Evolutionary conservation across 768 basidiomycete genomes (phyloP).

Genomic region (Ephemerocybe angulata): DNA sequence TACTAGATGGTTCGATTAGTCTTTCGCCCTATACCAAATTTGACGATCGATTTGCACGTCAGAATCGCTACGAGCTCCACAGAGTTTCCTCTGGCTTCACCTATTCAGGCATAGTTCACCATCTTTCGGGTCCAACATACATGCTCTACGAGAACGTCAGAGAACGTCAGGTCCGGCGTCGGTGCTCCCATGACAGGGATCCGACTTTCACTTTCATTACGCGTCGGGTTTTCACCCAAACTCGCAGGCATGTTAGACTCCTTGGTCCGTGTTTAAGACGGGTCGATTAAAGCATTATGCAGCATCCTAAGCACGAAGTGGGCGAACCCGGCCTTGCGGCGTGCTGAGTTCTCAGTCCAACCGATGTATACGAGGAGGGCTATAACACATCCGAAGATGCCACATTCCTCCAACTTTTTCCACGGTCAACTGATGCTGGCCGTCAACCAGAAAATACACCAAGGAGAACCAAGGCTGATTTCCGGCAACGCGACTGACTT

Average conservation of each 20-base stretch:
- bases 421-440: slow-evolving; percentile 65
- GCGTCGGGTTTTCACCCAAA: slow-evolving; percentile 70
- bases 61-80: no score
- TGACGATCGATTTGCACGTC: slow-evolving; percentile 40
- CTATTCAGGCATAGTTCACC: no score
- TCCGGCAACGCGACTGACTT: slow-evolving; percentile 60
- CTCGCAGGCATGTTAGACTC: slow-evolving; percentile 82
- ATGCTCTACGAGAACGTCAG: slow-evolving; percentile 72
- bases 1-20: neutral
- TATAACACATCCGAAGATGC: slow-evolving; percentile 68
- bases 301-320: slow-evolving; percentile 68
- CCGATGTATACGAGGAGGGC: slow-evolving; percentile 49
- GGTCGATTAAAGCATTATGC: slow-evolving; percentile 77
- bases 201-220: slow-evolving; percentile 72
- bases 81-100: no score
- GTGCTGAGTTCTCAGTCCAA: slow-evolving; percentile 62
- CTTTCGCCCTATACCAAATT: neutral
- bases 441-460: slow-evolving; percentile 51
- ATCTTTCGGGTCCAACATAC: no score
- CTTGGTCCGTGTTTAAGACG: slow-evolving; percentile 86
- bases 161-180: slow-evolving; percentile 71
- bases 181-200: slow-evolving; percentile 63
- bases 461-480: slow-evolving; percentile 51
- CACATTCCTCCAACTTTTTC: slow-evolving; percentile 62
- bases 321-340: slow-evolving; percentile 50